Evolutionary conservation across 495 filamentous ascomycete species (phyloP).

Genomic region (Opeltia flavorubescens): DNA sequence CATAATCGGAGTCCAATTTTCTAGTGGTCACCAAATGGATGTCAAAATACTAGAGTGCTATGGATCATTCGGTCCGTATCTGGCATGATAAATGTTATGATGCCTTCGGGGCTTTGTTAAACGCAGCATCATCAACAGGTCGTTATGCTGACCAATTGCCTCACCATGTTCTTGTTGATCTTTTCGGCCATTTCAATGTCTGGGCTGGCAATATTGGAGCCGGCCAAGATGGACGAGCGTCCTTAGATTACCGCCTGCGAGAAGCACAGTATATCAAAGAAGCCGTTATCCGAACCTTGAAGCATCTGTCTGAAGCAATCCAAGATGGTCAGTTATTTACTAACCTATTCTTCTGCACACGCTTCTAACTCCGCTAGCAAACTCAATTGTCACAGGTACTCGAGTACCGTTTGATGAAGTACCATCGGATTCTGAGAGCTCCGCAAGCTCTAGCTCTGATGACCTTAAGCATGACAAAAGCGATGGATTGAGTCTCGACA

Average conservation of each 20-base stretch:
- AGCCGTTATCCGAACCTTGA: neutral
- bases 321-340: constrained; percentile 4
- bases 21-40: no score
- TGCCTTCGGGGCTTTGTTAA: neutral
- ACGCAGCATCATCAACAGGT: no score
- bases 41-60: neutral
- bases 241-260: constrained; percentile 8
- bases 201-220: constrained; percentile 22
- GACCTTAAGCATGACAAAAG: neutral
- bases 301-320: constrained; percentile 1
- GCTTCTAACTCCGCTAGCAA: neutral
- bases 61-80: neutral
- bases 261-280: neutral
- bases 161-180: neutral
- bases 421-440: constrained; percentile 5
- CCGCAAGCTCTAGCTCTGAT: neutral
- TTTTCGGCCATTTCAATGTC: constrained; percentile 10
- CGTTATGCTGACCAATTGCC: neutral
- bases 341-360: neutral
- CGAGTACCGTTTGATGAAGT: constrained; percentile 8
- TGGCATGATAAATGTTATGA: neutral
- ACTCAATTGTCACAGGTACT: constrained; percentile 3
- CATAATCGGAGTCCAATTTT: no score
- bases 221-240: constrained; percentile 11
- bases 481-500: neutral